Evolutionary conservation across 2,329 filamentous ascomycete species (phyloP), one percentile per base, ranked within the genome.

Genomic region (Dryadomyces quercus-mongolicae): DNA sequence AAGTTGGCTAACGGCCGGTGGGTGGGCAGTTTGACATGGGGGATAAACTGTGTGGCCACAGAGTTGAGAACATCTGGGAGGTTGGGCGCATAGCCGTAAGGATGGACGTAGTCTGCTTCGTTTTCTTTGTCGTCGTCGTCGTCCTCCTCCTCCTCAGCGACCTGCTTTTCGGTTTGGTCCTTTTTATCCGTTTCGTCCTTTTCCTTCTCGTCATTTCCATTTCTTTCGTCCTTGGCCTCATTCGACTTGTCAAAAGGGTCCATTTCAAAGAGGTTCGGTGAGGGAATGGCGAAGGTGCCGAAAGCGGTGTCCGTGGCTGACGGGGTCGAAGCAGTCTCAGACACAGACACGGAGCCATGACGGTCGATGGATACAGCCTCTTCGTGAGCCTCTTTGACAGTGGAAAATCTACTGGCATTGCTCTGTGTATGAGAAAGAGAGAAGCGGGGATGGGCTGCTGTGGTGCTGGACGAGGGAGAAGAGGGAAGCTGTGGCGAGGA

Each of bases 21-120:
- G 2, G 79, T 80, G 8, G 87, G 87, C 45, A 87, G 78, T 58
- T 87, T 74, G 63, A 85, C 82, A 43, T 76, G 72, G 43, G 80
- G 74, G 45, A 92, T 71, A 77, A 82, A 90, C 60, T 80, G 80
- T 18, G 82, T 76, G 31, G 84, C 83, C 40, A 84, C 69, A 47
- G 77, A 75, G 60, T 81, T 78, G 10, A 64, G 65, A 44, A 66
- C 60, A 38, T 67, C 65, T 0, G 66, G 65, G 3, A 67, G 60
- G 1, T 59, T 59, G 3, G 60, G 55, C 2, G 62, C 54, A 31
- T 63, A 62, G 36, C 66, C 65, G 55, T 67, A 67, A 1, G 66
- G 66, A 51, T 67, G 65, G 15, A 57, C 57, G 48, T 67, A 67
- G 38, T 65, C 59, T 60, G 76, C 76, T 64, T 83, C 74, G 62